These are phyloP conservation scores for Claviceps humidiphila DNA, from an alignment of 2,329 filamentous ascomycete genomes.

Conservation along the genomic window DNA sequence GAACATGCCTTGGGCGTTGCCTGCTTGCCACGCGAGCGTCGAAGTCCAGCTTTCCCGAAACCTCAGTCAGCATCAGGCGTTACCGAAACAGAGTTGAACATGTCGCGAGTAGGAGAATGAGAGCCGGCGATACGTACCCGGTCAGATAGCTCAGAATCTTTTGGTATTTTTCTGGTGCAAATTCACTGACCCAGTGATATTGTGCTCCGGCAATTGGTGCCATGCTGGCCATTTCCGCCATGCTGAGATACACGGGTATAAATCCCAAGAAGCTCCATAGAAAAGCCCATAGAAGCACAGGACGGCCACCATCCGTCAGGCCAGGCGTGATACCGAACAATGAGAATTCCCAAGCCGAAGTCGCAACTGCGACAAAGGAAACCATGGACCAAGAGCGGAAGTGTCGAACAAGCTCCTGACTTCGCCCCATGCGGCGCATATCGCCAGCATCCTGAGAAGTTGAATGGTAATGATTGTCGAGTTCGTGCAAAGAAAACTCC, in stretches of 20 bases:
- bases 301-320: conserved; percentile 2
- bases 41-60: conserved; percentile 7
- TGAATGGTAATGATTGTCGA: conserved; percentile 1
- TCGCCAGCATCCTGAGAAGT: conserved; percentile 3
- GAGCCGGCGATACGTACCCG: neutral
- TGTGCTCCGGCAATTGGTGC: conserved; percentile 11
- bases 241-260: conserved; percentile 5
- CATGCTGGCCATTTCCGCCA: conserved; percentile 10
- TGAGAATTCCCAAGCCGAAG: conserved; percentile 1
- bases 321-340: conserved; percentile 3
- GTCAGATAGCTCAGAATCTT: conserved; percentile 4
- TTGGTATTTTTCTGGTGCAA: conserved; percentile 4
- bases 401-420: conserved; percentile 4
- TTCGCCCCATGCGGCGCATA: conserved; percentile 5
- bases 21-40: conserved; percentile 9
- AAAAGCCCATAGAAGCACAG: conserved; percentile 1
- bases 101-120: neutral
- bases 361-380: conserved; percentile 4
- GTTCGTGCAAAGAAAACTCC: neutral
- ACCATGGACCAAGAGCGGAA: conserved; percentile 4
- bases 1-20: conserved; percentile 7
- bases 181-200: conserved; percentile 10
- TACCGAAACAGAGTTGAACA: neutral
- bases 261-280: conserved; percentile 5
- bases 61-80: neutral